Percentiles rank a stretch among this genome's conserved stretches.
Conservation (phyloP, 345 rosid species). For the Rhizophora apiculata region DNA sequence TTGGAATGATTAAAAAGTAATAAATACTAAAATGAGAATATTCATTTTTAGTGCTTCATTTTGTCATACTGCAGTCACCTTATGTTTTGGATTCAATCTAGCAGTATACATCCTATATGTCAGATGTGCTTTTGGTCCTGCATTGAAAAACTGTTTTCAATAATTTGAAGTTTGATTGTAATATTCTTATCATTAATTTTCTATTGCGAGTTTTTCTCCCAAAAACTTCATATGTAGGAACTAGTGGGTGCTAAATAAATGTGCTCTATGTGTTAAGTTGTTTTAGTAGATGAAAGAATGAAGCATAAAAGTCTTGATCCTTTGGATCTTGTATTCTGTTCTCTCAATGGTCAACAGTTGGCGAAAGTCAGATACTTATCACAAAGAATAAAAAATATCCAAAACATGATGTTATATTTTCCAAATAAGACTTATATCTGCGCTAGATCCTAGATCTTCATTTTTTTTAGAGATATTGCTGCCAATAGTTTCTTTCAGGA, state of each 20-base stretch:
- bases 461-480: not conserved
- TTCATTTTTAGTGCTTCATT: not conserved
- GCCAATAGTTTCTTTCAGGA: not conserved
- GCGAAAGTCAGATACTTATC: no score
- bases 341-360: not conserved
- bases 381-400: no score
- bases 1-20: not conserved
- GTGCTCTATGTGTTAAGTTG: not conserved
- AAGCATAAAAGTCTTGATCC: conserved; percentile 1
- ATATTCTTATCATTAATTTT: no score
- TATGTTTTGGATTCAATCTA: not conserved
- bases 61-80: not conserved
- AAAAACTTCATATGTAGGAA: no score
- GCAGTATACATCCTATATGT: not conserved
- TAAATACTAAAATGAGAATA: not conserved
- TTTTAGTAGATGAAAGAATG: not conserved
- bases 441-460: not conserved
- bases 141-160: no score
- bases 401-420: no score
- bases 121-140: not conserved
- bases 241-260: not conserved
- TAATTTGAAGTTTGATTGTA: no score
- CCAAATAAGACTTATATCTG: not conserved
- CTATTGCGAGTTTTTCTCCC: no score
- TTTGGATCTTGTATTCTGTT: not conserved